These are phyloP conservation scores for Saccharomyces hybrid DNA, from an alignment of 1,139 yeast genomes.

Conservation along the genomic window DNA sequence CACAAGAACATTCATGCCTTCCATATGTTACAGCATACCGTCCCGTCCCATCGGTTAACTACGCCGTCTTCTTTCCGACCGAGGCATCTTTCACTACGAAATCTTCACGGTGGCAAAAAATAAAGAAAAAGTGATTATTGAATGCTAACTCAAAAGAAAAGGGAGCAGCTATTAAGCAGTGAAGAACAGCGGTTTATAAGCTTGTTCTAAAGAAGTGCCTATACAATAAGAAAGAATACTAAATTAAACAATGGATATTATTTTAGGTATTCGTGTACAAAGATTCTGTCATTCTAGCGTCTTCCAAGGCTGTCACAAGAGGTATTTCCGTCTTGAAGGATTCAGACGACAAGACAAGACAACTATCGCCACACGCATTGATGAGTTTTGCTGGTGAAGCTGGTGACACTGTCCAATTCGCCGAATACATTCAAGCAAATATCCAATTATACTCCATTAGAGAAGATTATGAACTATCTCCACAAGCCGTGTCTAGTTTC, in stretches of 20 bases:
- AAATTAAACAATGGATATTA: constrained; percentile 55
- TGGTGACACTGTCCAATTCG: constrained; percentile 96
- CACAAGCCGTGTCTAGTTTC: constrained; percentile 79
- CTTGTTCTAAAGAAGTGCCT: neutral
- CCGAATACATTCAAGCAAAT: constrained; percentile 89
- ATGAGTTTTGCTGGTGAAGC: constrained; percentile 93
- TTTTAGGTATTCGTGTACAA: constrained; percentile 77
- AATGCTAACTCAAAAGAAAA: neutral
- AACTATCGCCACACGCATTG: constrained; percentile 65
- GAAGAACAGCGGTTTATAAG: neutral
- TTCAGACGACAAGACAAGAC: constrained; percentile 81
- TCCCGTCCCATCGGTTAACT: neutral
- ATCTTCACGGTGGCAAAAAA: constrained; percentile 5
- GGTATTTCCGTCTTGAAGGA: constrained; percentile 86
- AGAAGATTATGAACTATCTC: constrained; percentile 72
- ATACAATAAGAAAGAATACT: neutral
- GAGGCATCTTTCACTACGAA: constrained; percentile 1
- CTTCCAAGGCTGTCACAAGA: constrained; percentile 88
- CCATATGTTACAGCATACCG: too few species aligned
- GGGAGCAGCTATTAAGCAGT: neutral
- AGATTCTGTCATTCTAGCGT: constrained; percentile 78
- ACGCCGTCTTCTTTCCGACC: neutral
- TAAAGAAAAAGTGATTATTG: neutral
- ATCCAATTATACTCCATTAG: constrained; percentile 82
- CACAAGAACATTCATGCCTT: neutral